Base-by-base conservation (phyloP, 371 early-diverging fungal species). In the Zychaea mexicana region DNA sequence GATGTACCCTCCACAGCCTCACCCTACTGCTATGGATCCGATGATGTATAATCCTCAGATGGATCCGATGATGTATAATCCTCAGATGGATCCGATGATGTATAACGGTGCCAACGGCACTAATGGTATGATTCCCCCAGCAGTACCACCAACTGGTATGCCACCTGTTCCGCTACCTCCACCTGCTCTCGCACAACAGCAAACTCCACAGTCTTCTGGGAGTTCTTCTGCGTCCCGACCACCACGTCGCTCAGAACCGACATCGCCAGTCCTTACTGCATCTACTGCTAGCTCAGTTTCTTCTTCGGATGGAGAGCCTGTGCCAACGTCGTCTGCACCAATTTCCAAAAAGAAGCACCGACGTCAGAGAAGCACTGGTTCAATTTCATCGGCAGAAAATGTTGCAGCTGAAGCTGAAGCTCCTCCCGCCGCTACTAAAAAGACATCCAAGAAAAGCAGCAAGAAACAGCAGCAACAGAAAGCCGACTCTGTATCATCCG, bases 181-280 rank as follows among this genome's bases (percentile, higher is more conserved):
- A 21, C 56, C 21, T 27, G n/a, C n/a, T n/a, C n/a, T n/a, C n/a
- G 30, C 24, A 32, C 58, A 57, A 26, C 59, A 27, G 15, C 59
- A 39, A 21, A 12, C n/a, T 10, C n/a, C 45, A 17, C n/a, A 38
- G 12, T 58, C 38, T 12, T 58, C 59, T 12, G 32, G 38, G 19
- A 54, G 33, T 30, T 54, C 55, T 30, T 54, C 55, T 3, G 55
- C 32, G 1, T 30, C 32, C 8, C 36, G 56, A 1, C 56, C 32
- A 33, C 36, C 59, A 5, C 59, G 59, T 30, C 59, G 59, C 4
- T 58, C 59, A 8, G 59, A 58, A 27, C 59, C 59, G 17, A 28
- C 59, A 13, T 58, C 59, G 1, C 59, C 59, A 8, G 28, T 38
- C n/a, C 59, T 58, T 27, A 21, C 59, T 22, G 19, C 49, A 8